Base-by-base conservation (phyloP, 2,329 filamentous ascomycete species). In the Camillea tinctor region DNA sequence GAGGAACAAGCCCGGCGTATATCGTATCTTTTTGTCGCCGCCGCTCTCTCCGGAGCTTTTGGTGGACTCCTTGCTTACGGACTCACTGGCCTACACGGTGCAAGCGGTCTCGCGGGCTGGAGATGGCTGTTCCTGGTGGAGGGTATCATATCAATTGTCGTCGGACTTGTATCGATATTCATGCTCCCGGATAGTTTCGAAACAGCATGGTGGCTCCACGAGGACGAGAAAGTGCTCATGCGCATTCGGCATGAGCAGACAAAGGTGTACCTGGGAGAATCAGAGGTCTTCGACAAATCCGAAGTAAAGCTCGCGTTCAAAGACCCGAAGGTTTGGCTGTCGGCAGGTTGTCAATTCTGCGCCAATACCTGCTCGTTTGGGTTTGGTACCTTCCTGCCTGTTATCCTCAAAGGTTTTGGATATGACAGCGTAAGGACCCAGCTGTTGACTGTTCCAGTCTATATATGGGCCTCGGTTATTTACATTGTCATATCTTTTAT, bases 1-100 rank as follows among this genome's bases (percentile, higher is more conserved):
- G 77, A 79, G 7, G 82, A 85, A 68, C 73, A 80, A 3, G 80
- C 78, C 1, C 64, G 65, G 72, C 83, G 36, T 72, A 80, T 69
- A 1, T 64, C 66, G 20, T 68, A 68, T 6, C 82, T 90, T 52
- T 80, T 82, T 68, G 81, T 88, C 23, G 63, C 63, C 9, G 59
- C 64, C 9, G 66, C 64, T 30, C 64, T 69, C 6, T 66, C 66
- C 1, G 66, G 67, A 0, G 65, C 65, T 3, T 68, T 68, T 50
- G 64, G 66, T 13, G 67, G 67, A 2, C 61, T 68, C 11, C 56
- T 68, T 13, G 62, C 66, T 0, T 66, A 61, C 17, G 66, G 60
- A 0, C 62, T 69, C 26, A 62, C 60, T 5, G 59, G 49, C 30
- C 52, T 66, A 11, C 52, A 66, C 50, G 61, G 59, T 0, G 54